These are phyloP conservation scores for Phialophora tarda DNA, from an alignment of 2,329 filamentous ascomycete genomes.

Conservation along the genomic window DNA sequence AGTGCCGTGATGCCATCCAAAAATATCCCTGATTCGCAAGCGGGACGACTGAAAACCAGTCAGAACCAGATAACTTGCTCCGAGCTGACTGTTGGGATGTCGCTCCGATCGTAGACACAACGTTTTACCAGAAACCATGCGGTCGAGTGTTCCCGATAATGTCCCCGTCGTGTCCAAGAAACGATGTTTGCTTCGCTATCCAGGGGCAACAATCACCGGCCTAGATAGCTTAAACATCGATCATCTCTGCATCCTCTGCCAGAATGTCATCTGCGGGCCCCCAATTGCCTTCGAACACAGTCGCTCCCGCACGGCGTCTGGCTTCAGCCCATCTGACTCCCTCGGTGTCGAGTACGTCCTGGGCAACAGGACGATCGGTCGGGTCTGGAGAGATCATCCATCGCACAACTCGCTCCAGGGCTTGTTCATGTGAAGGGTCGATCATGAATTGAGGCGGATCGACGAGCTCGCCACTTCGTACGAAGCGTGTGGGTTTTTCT, in stretches of 20 bases:
- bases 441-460: conserved; percentile 87
- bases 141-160: background rate
- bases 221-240: conserved; percentile 57
- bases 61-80: conserved; percentile 12
- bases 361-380: conserved; percentile 71
- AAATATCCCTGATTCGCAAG: background rate
- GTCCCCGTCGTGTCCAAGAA: conserved; percentile 3
- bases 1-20: conserved; percentile 13
- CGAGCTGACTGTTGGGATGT: conserved; percentile 5
- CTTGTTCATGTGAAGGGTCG: conserved; percentile 71
- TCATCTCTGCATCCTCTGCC: conserved; percentile 66
- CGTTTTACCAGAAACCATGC: conserved; percentile 13
- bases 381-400: conserved; percentile 87
- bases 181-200: conserved; percentile 20
- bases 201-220: conserved; percentile 23
- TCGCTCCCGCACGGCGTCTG: conserved; percentile 84
- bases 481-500: conserved; percentile 42
- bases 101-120: conserved; percentile 10
- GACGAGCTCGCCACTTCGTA: conserved; percentile 62
- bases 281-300: conserved; percentile 94
- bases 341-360: conserved; percentile 73
- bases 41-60: conserved; percentile 9
- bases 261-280: conserved; percentile 74
- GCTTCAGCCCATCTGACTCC: conserved; percentile 80
- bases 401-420: conserved; percentile 80